Base-by-base conservation (phyloP, 805 yeast species). In the Debaryomyces tyrocola region DNA sequence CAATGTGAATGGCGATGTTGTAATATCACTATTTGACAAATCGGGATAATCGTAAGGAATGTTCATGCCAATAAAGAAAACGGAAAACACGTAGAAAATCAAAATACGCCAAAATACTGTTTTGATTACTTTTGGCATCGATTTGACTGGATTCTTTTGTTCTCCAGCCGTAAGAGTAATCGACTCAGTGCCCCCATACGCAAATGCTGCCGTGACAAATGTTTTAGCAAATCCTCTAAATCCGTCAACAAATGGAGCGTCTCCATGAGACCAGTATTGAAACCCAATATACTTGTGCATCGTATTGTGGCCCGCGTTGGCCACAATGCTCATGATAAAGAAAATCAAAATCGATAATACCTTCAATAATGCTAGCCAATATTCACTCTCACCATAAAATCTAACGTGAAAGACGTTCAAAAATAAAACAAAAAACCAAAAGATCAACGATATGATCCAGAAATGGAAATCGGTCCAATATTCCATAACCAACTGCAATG, bases 301-400 rank as follows among this genome's bases (percentile, higher is more conserved):
- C 9, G 70, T 68, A 51, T 81, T 82, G 41, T 82, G 83, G 37
- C 87, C 87, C 18, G 75, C 80, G 54, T 79, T 80, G 41, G 77
- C 82, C 7, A 80, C 73, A 46, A 83, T 65, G 45, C 84, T 75
- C 42, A 81, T 59, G 21, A 78, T 77, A 63, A 81, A 80, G 57
- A 79, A 82, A 6, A 82, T 81, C 9, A 78, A 50, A 34, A 83
- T 75, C 14, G 88, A 79, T 2, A 82, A 58, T 5, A 80, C 74
- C 52, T 71, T 72, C 42, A 71, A 58, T 15, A 67, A 35, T 21
- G 75, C 70, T 39, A 71, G 58, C 55, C 63, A 62, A 49, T 69
- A 71, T 52, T 72, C 77, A 18, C 70, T 62, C 49, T 71, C 75
- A 47, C 75, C 76, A 49, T 71, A 72, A 24, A 71, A 55, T 44